Percentiles rank a stretch among this genome's conserved stretches.
Evolutionary conservation across 2,329 filamentous ascomycete genomes (phyloP).

Genomic region (Aspergillus sp.): DNA sequence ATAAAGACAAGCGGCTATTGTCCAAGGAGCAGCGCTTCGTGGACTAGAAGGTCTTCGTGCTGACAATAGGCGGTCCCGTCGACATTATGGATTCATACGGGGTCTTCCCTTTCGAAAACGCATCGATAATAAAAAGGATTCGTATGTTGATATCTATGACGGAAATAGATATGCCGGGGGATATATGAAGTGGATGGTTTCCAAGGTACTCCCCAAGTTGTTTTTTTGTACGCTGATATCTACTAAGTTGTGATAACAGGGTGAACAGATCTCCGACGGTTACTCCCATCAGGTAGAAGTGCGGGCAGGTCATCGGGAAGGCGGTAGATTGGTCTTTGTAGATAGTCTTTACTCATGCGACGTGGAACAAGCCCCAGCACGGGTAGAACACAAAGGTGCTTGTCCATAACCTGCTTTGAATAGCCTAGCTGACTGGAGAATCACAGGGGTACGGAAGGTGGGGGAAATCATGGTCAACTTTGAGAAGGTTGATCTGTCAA

Average conservation of each 20-base stretch:
- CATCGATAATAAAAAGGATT: not conserved
- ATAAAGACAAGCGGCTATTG: conserved; percentile 10
- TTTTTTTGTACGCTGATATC: too few species aligned
- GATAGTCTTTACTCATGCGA: too few species aligned
- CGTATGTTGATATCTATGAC: not conserved
- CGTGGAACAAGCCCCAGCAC: too few species aligned
- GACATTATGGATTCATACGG: not conserved
- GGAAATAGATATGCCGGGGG: not conserved
- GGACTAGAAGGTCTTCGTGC: conserved; percentile 6
- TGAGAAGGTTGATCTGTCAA: not conserved
- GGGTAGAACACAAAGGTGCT: not conserved
- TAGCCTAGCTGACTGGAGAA: not conserved
- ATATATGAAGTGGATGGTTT: not conserved
- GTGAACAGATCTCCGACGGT: not conserved
- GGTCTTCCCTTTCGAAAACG: not conserved
- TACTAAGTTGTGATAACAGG: not conserved
- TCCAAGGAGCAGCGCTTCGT: conserved; percentile 9
- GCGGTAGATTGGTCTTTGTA: too few species aligned
- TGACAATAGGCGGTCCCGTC: conserved; percentile 2
- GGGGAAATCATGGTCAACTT: conserved; percentile 1
- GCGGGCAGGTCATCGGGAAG: accelerated
- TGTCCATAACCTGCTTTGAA: not conserved
- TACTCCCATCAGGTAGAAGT: too few species aligned
- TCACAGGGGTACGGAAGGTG: not conserved
- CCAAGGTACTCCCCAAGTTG: not conserved